phyloP scores from a whole-genome alignment of 345 rosid species.

The Psidium guajava region DNA sequence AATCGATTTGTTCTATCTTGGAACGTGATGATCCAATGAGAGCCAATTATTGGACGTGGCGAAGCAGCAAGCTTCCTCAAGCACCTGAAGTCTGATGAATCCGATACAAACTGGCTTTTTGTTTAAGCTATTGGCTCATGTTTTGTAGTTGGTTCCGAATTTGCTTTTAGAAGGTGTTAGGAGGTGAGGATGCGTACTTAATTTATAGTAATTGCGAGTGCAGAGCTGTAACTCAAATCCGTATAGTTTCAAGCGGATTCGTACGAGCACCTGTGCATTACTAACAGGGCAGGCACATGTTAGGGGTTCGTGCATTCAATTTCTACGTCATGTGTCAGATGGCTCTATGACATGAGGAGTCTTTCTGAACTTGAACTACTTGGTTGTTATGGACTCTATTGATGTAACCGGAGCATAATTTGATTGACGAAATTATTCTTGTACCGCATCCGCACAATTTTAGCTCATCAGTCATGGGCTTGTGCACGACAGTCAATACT shows the following conservation, averaged over 20 bases:
- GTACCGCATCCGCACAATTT: background rate
- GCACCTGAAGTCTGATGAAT: background rate
- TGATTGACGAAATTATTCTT: background rate
- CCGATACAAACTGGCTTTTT: background rate
- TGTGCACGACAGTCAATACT: background rate
- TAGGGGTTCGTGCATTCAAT: background rate
- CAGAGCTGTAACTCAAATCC: background rate
- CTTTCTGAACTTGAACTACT: background rate
- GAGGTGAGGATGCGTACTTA: background rate
- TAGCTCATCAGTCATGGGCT: background rate
- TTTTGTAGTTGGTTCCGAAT: background rate
- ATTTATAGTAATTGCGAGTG: background rate
- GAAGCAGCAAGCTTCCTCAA: conserved; percentile 38
- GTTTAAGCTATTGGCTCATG: background rate
- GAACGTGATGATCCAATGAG: conserved; percentile 56
- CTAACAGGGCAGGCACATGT: background rate
- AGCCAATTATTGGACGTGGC: conserved; percentile 74
- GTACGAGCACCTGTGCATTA: background rate
- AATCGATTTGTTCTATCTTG: conserved; percentile 44
- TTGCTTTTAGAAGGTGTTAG: background rate
- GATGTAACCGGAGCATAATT: background rate
- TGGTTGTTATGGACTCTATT: background rate
- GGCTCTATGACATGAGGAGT: background rate
- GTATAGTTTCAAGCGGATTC: background rate
- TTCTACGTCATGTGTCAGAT: background rate